Evolutionary conservation across 495 filamentous ascomycete genomes (phyloP), one percentile per base, ranked within the genome.

Genomic region (Neurospora pannonica): DNA sequence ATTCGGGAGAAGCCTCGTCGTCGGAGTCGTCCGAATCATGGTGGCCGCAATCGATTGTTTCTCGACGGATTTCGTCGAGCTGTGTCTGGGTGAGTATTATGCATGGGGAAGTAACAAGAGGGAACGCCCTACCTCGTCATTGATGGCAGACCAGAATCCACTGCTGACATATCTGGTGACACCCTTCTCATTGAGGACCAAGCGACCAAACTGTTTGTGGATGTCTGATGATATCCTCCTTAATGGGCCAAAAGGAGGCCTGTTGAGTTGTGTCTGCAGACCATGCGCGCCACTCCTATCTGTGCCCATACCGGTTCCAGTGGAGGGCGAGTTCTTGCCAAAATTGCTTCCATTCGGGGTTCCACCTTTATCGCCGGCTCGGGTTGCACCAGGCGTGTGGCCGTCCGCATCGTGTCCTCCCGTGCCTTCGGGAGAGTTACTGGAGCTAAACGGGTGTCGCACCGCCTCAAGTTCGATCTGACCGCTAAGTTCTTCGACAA

Each of bases 101-200:
- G n/a, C 34, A n/a, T 38, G 10, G 15, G n/a, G 24, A 72, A 69
- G 19, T 39, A 38, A 4, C 31, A 38, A 37, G 11, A 10, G 9
- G n/a, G 6, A 13, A 13, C 15, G 28, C 24, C 73, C 34, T 75
- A 77, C 94, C 88, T 98, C 94, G 74, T 95, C 93, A 70, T 90
- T 93, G 62, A 98, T 85, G 75, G 89, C 93, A n/a, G 92, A 90
- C 95, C 94, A 98, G 71, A 97, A 93, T 19, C 90, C 90, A 82
- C 91, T 95, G 80, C 92, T 95, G 74, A 97, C 91, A 82, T 98
- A 98, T 79, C 93, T 87, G 76, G 90, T 93, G 76, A 89, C 90
- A 4, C 91, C 91, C 70, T 89, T 87, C 77, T 97, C 92, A 74
- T 93, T 93, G 69, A 97, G 87, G 1, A 97, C 92, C 77, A 98